Percentiles rank a stretch among this genome's conserved stretches.
Conservation (phyloP, 163 green algal genomes). For the Volvox carteri region DNA sequence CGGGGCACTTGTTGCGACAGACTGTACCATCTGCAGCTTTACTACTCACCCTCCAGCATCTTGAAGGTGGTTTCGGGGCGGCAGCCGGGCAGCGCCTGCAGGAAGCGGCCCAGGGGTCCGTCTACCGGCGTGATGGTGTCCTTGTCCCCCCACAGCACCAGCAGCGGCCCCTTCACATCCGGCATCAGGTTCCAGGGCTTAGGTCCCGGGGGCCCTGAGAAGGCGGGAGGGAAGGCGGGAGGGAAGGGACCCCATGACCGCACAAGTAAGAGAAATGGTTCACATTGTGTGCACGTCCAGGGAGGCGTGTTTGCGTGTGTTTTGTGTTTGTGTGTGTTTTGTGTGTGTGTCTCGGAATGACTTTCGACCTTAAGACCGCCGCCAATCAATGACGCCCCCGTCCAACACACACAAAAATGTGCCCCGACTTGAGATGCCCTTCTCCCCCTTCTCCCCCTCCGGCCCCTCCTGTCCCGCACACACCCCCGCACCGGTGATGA, state of each 20-base stretch:
- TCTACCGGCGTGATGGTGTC: slow-evolving; percentile 93
- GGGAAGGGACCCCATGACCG: background rate
- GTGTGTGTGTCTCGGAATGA: background rate
- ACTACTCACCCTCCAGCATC: slow-evolving; percentile 47
- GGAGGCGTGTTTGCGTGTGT: background rate
- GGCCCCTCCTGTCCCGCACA: background rate
- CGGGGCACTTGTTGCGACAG: too few relatives aligned
- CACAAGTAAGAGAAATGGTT: background rate
- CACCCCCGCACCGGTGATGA: slow-evolving; percentile 76
- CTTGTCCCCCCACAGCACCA: slow-evolving; percentile 85
- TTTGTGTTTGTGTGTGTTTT: background rate
- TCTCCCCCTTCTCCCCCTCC: background rate
- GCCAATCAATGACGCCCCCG: too few relatives aligned
- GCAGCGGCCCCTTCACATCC: slow-evolving; percentile 69
- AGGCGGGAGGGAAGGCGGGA: background rate
- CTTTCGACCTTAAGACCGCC: too few relatives aligned
- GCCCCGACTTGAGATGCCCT: too few relatives aligned
- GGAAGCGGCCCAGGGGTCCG: slow-evolving; percentile 87
- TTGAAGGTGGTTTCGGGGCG: slow-evolving; percentile 68
- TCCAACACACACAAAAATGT: too few relatives aligned
- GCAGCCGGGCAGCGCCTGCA: slow-evolving; percentile 70
- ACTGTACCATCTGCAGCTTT: too few relatives aligned
- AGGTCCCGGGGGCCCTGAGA: slow-evolving; percentile 71
- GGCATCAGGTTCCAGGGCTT: slow-evolving; percentile 76
- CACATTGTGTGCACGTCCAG: background rate